Conservation (phyloP, 192 early-diverging fungal species). For the Entomortierella parvispora region DNA sequence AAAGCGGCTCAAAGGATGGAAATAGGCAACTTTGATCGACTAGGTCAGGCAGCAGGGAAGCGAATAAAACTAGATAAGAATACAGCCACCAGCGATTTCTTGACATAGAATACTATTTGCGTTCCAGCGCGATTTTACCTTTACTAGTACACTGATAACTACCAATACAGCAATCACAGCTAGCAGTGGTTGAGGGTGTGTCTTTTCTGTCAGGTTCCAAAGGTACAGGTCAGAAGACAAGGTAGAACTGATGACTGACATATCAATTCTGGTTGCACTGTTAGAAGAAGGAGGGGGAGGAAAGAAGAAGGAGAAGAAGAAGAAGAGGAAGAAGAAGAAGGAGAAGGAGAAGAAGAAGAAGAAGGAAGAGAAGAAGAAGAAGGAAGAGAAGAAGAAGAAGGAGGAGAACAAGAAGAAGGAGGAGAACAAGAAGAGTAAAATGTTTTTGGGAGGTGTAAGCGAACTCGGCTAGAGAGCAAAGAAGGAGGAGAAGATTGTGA, state of each 20-base stretch:
- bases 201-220: too few species aligned
- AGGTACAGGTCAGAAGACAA: too few species aligned
- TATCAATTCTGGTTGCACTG: too few species aligned
- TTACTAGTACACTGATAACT: too few species aligned
- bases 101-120: too few species aligned
- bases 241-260: too few species aligned
- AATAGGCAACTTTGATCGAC: conserved; percentile 15
- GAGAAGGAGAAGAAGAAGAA: background rate
- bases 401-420: background rate
- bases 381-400: background rate
- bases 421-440: background rate
- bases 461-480: too few species aligned
- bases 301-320: background rate
- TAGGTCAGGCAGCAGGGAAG: background rate
- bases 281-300: too few species aligned
- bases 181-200: too few species aligned
- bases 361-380: background rate
- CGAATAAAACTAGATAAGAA: background rate
- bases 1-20: conserved; percentile 33
- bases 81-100: too few species aligned
- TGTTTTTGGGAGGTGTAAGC: background rate
- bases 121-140: too few species aligned
- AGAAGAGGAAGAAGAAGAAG: background rate
- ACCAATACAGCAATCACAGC: too few species aligned
- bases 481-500: background rate